A percentile compares a stretch with the other conserved stretches of the same genome.
phyloP scores from a whole-genome alignment of 1,139 yeast species.

The Blastobotrys buckinghamii region DNA sequence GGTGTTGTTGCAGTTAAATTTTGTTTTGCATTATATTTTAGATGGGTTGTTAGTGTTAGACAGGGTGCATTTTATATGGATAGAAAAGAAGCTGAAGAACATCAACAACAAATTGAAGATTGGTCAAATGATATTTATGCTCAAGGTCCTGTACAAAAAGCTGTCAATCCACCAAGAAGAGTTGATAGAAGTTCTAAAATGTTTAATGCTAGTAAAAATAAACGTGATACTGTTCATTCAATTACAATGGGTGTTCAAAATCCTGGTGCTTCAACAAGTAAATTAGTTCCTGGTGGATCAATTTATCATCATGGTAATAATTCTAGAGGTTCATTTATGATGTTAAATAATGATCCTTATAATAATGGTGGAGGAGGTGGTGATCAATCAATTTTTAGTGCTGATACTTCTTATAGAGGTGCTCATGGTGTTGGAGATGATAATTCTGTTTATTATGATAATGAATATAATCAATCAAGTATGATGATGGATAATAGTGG shows the following conservation, averaged over 20 bases:
- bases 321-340: slow-evolving; percentile 27
- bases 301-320: slow-evolving; percentile 25
- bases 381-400: slow-evolving; percentile 21
- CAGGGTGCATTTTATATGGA: slow-evolving; percentile 74
- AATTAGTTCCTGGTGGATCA: slow-evolving; percentile 32
- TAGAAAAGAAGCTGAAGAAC: slow-evolving; percentile 46
- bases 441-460: slow-evolving; percentile 16
- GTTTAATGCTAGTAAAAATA: slow-evolving; percentile 9
- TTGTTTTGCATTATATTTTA: slow-evolving; percentile 79
- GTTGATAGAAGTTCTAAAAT: slow-evolving; percentile 25
- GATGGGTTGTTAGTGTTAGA: slow-evolving; percentile 68
- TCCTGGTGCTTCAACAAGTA: slow-evolving; percentile 32
- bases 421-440: slow-evolving; percentile 17
- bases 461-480: slow-evolving; percentile 10
- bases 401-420: slow-evolving; percentile 28
- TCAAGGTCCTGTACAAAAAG: slow-evolving; percentile 48
- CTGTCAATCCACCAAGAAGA: slow-evolving; percentile 19
- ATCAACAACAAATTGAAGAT: slow-evolving; percentile 61
- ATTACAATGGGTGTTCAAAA: slow-evolving; percentile 36
- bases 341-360: slow-evolving; percentile 19
- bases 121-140: slow-evolving; percentile 61
- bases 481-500: slow-evolving; percentile 7
- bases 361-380: slow-evolving; percentile 8
- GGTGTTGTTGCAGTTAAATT: slow-evolving; percentile 74
- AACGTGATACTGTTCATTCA: slow-evolving; percentile 21